A percentile compares a stretch with the other conserved stretches of the same genome.
Conservation (phyloP, 768 basidiomycete species). For the Fomitopsis serialis region DNA sequence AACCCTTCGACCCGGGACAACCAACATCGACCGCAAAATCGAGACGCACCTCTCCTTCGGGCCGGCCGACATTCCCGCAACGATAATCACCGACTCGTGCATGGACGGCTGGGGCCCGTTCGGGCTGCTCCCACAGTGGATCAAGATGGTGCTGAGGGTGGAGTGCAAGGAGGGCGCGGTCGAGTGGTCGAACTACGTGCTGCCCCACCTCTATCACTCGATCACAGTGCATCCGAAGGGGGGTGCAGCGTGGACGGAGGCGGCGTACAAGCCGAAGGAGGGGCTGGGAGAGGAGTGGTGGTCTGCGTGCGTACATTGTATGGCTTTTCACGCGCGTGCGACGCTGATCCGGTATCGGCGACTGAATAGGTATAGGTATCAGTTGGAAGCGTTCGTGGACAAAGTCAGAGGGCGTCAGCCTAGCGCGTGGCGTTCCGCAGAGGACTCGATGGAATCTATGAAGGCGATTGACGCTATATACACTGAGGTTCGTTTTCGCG, state of each 20-base stretch:
- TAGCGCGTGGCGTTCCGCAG: slow-evolving; percentile 40
- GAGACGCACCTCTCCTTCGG: slow-evolving; percentile 21
- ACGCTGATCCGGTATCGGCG: slow-evolving; percentile 19
- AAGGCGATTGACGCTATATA: slow-evolving; percentile 55
- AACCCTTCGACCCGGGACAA: slow-evolving; percentile 5
- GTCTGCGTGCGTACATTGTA: slow-evolving; percentile 26
- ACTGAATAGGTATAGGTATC: slow-evolving; percentile 50
- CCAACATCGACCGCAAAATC: slow-evolving; percentile 28
- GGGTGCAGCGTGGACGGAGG: slow-evolving; percentile 31
- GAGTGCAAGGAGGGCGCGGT: slow-evolving; percentile 33
- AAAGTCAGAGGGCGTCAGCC: slow-evolving; percentile 36
- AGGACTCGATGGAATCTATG: slow-evolving; percentile 54
- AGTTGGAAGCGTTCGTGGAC: slow-evolving; percentile 54
- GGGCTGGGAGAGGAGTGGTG: slow-evolving; percentile 41
- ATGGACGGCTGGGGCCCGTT: slow-evolving; percentile 13
- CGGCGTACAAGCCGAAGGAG: slow-evolving; percentile 31
- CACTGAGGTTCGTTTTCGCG: slow-evolving; percentile 1
- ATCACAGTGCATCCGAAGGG: slow-evolving; percentile 31
- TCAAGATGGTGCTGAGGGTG: slow-evolving; percentile 22
- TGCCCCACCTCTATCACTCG: slow-evolving; percentile 40
- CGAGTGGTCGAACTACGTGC: slow-evolving; percentile 36
- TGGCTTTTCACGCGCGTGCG: slow-evolving; percentile 13
- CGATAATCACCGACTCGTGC: slow-evolving; percentile 4
- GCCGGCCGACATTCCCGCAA: background rate
- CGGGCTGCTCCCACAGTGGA: slow-evolving; percentile 19